Evolutionary conservation across 495 filamentous ascomycete species (phyloP).

Genomic region (Aspergillus haitiensis): DNA sequence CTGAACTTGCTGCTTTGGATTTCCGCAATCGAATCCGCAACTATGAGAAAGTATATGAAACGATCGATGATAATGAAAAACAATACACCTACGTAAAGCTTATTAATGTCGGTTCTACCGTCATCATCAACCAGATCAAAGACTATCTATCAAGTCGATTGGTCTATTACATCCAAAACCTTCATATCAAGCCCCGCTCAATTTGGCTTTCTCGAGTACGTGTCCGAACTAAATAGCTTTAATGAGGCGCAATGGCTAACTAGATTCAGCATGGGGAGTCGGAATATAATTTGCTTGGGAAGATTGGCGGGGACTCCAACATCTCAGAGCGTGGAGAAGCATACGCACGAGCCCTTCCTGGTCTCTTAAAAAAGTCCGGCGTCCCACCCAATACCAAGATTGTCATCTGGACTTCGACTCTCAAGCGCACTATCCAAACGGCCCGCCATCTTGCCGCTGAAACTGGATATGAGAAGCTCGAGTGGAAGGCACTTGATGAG

Average conservation of each 20-base stretch:
- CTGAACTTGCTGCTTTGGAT: slow-evolving; percentile 82
- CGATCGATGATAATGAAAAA: slow-evolving; percentile 81
- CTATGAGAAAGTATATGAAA: slow-evolving; percentile 94
- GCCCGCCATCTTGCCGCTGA: slow-evolving; percentile 68
- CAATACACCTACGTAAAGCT: slow-evolving; percentile 92
- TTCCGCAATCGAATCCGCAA: slow-evolving; percentile 93
- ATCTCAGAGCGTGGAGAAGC: slow-evolving; percentile 83
- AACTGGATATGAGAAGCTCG: slow-evolving; percentile 80
- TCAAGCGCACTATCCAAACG: slow-evolving; percentile 89
- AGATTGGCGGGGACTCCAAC: slow-evolving; percentile 87
- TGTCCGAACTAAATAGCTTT: slow-evolving; percentile 25
- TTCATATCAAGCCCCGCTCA: slow-evolving; percentile 95
- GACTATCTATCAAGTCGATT: slow-evolving; percentile 95
- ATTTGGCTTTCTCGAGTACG: slow-evolving; percentile 95
- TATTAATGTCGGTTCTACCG: slow-evolving; percentile 91
- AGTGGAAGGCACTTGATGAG: slow-evolving; percentile 98
- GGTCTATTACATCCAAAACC: slow-evolving; percentile 97
- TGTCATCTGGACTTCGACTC: slow-evolving; percentile 95
- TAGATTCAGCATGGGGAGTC: slow-evolving; percentile 82
- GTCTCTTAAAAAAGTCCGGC: slow-evolving; percentile 71
- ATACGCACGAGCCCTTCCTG: slow-evolving; percentile 80
- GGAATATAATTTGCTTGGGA: slow-evolving; percentile 79
- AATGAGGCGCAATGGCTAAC: slow-evolving; percentile 5
- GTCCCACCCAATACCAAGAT: slow-evolving; percentile 77
- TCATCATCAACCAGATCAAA: slow-evolving; percentile 95